phyloP scores from a whole-genome alignment of 2,329 filamentous ascomycete species.

The Penicillium sp. region DNA sequence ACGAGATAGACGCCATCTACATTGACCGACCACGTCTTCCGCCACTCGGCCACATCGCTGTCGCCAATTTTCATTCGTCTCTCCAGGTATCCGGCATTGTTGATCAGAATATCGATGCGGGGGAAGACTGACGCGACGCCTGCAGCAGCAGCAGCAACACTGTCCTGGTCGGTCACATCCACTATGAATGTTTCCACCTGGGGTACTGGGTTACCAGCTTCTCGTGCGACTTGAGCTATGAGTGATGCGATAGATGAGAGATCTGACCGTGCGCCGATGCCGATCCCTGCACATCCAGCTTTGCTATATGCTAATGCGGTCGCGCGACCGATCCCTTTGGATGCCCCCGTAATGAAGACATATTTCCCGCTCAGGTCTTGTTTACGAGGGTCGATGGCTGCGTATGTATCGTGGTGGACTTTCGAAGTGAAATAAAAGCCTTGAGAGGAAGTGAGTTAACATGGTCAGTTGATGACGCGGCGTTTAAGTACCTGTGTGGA shows the following conservation, averaged over 20 bases:
- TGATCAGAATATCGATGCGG: constrained; percentile 45
- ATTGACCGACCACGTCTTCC: constrained; percentile 47
- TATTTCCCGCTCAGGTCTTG: constrained; percentile 40
- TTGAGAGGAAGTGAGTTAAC: too few relatives aligned
- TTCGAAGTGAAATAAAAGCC: constrained; percentile 15
- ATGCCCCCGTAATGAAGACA: constrained; percentile 54
- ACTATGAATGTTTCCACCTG: constrained; percentile 41
- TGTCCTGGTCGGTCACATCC: constrained; percentile 40
- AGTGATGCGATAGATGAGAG: constrained; percentile 34
- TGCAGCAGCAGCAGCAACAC: constrained; percentile 23
- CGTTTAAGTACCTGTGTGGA: too few relatives aligned
- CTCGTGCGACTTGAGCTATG: constrained; percentile 32
- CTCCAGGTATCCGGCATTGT: constrained; percentile 43
- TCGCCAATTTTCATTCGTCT: constrained; percentile 26
- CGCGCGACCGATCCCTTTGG: constrained; percentile 52
- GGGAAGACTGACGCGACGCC: neutral
- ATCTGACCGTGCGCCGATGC: constrained; percentile 50
- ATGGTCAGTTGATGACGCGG: too few relatives aligned
- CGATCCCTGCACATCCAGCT: constrained; percentile 51
- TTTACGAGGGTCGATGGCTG: constrained; percentile 40
- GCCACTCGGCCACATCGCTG: constrained; percentile 35
- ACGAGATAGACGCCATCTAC: constrained; percentile 46
- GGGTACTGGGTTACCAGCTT: constrained; percentile 33
- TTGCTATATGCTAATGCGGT: constrained; percentile 54
- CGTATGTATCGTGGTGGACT: constrained; percentile 51